A percentile compares a stretch with the other conserved stretches of the same genome.
These are phyloP conservation scores for Lipomyces sp. DNA, from an alignment of 805 yeast species.

Conservation along the genomic window DNA sequence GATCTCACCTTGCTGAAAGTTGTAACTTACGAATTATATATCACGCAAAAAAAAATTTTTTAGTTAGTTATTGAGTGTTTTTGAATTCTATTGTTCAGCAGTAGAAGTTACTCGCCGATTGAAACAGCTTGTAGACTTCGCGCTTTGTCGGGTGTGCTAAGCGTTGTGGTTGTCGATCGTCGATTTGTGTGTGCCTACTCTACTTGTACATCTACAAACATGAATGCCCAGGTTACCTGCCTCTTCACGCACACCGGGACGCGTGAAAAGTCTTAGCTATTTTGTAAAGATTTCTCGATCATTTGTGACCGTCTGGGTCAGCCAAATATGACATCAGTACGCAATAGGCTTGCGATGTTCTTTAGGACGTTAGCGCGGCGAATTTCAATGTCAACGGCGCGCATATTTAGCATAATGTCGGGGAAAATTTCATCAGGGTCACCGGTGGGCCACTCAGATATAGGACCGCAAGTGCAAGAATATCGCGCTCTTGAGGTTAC, in stretches of 20 bases:
- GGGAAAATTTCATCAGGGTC: not conserved
- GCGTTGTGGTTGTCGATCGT: no score
- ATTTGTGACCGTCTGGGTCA: not conserved
- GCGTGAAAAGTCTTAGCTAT: not conserved
- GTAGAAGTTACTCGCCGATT: no score
- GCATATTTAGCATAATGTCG: not conserved
- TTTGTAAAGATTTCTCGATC: not conserved
- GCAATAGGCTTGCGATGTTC: not conserved
- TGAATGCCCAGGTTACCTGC: no score
- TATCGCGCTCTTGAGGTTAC: not conserved
- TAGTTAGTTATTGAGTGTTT: no score
- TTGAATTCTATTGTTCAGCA: no score
- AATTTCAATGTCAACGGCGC: not conserved
- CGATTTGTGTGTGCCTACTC: no score
- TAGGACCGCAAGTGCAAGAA: not conserved
- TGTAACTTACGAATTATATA: no score
- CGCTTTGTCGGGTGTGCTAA: no score
- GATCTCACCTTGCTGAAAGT: no score
- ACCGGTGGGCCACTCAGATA: not conserved
- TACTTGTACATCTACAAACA: no score
- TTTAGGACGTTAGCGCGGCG: not conserved
- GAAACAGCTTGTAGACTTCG: no score
- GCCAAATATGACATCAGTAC: not conserved
- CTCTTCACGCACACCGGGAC: not conserved
- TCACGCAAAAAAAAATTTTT: no score